These are phyloP conservation scores for Arthroderma sp. DNA, from an alignment of 2,329 filamentous ascomycete species.

Conservation along the genomic window DNA sequence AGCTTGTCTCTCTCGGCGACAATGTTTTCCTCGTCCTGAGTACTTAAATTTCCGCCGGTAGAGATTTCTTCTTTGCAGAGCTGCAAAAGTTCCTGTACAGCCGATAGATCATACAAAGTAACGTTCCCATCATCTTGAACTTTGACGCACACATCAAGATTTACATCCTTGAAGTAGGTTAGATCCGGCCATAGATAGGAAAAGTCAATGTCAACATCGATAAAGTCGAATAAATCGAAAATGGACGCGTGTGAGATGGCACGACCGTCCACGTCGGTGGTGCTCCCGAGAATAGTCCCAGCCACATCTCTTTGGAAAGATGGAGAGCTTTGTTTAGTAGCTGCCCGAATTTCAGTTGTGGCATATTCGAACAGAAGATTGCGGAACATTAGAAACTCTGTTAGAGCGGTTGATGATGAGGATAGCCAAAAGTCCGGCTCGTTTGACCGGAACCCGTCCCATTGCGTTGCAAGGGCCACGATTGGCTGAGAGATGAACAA, in stretches of 20 bases:
- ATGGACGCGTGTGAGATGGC: conserved; percentile 58
- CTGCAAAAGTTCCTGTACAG: conserved; percentile 58
- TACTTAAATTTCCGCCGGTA: conserved; percentile 32
- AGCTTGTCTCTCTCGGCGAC: conserved; percentile 26
- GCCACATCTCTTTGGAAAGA: conserved; percentile 55
- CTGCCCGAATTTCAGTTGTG: conserved; percentile 67
- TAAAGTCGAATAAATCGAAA: conserved; percentile 89
- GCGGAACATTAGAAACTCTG: conserved; percentile 65
- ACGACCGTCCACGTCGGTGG: conserved; percentile 53
- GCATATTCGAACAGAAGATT: conserved; percentile 73
- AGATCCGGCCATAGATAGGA: conserved; percentile 40
- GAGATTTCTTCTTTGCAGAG: conserved; percentile 34
- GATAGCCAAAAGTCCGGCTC: conserved; percentile 56
- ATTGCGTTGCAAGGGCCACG: conserved; percentile 55
- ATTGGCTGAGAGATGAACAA: conserved; percentile 59
- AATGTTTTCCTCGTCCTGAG: conserved; percentile 30
- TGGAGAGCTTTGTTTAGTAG: conserved; percentile 57
- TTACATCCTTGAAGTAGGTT: conserved; percentile 50
- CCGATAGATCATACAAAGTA: conserved; percentile 53
- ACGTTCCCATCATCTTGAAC: conserved; percentile 40
- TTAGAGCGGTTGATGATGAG: conserved; percentile 54
- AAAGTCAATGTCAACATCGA: conserved; percentile 48
- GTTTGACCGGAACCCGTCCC: conserved; percentile 55
- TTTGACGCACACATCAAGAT: conserved; percentile 52
- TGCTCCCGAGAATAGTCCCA: conserved; percentile 57